Evolutionary conservation across 805 yeast genomes (phyloP).

Genomic region (Teunomyces lycoperdinae): DNA sequence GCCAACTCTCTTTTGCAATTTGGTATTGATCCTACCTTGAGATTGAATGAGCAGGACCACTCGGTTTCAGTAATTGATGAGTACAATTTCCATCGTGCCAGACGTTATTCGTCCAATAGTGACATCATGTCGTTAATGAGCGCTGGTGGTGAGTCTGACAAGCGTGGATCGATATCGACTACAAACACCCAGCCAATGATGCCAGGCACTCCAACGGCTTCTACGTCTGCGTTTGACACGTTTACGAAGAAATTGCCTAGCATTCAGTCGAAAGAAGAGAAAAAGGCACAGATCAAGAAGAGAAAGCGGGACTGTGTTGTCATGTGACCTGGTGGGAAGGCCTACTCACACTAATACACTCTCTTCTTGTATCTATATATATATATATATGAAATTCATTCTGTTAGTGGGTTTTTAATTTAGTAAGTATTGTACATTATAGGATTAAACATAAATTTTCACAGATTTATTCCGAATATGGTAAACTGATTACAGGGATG

Average conservation of each 20-base stretch:
- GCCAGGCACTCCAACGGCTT: background rate
- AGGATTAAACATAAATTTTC: too few species aligned
- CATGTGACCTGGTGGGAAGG: slow-evolving; percentile 11
- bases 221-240: background rate
- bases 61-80: slow-evolving; percentile 3
- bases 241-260: background rate
- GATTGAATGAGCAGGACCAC: slow-evolving; percentile 8
- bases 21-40: slow-evolving; percentile 50
- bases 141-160: background rate
- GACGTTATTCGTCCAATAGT: slow-evolving; percentile 1
- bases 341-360: too few species aligned
- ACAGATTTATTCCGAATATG: too few species aligned
- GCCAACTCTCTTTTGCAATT: slow-evolving; percentile 65
- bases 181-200: background rate
- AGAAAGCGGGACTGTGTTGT: slow-evolving; percentile 30
- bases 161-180: background rate
- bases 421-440: too few species aligned
- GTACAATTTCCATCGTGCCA: slow-evolving; percentile 4
- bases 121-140: background rate
- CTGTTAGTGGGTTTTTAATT: too few species aligned
- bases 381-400: too few species aligned
- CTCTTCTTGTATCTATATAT: too few species aligned
- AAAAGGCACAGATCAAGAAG: slow-evolving; percentile 17
- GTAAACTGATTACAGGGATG: background rate
- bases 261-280: slow-evolving; percentile 1